phyloP scores from a whole-genome alignment of 148 eudicot genomes.

The Vaccinium macrocarpon region DNA sequence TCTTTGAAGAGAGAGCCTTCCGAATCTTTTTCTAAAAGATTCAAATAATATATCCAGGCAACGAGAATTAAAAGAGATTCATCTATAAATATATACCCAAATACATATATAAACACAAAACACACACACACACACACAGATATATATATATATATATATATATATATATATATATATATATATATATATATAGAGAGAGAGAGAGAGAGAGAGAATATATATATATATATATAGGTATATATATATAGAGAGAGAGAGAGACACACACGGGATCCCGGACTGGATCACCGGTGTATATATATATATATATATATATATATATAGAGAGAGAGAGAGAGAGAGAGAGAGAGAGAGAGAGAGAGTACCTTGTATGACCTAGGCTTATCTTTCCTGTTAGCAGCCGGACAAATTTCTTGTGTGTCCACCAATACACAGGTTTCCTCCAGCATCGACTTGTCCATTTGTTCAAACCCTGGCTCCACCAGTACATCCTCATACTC shows the following conservation, averaged over 20 bases:
- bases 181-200: neutral
- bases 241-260: too few relatives aligned
- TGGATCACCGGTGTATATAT: too few relatives aligned
- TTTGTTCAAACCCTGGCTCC: slow-evolving; percentile 17
- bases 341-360: slow-evolving; percentile 9
- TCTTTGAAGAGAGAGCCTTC: slow-evolving; percentile 36
- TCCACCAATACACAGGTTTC: slow-evolving; percentile 44
- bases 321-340: too few relatives aligned
- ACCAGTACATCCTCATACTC: slow-evolving; percentile 23
- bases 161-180: too few relatives aligned
- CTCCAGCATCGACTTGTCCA: slow-evolving; percentile 20
- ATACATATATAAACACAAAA: neutral
- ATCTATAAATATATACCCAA: neutral
- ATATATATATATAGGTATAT: too few relatives aligned
- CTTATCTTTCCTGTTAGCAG: slow-evolving; percentile 18
- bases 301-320: too few relatives aligned
- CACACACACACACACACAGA: neutral
- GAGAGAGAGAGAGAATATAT: too few relatives aligned
- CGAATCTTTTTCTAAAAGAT: slow-evolving; percentile 40
- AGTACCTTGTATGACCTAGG: slow-evolving; percentile 47
- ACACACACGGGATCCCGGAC: too few relatives aligned
- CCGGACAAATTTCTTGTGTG: slow-evolving; percentile 18
- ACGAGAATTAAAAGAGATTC: neutral
- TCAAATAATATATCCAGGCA: neutral
- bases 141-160: too few relatives aligned